These are phyloP conservation scores for Passalora sequoiae DNA, from an alignment of 2,329 filamentous ascomycete genomes.

Conservation along the genomic window DNA sequence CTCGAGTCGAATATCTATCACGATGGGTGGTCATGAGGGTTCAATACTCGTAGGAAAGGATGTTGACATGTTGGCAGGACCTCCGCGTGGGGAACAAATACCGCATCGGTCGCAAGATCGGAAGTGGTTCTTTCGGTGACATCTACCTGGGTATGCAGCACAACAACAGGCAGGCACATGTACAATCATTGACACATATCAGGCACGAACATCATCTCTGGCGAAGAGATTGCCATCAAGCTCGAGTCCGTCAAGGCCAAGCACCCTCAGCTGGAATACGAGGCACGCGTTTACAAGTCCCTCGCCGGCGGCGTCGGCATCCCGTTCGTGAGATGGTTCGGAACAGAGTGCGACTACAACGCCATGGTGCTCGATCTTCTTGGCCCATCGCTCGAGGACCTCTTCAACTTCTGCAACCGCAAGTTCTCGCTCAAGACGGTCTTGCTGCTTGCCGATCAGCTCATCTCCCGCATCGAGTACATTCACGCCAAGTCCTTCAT, in stretches of 20 bases:
- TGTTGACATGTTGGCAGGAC: conserved; percentile 58
- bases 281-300: conserved; percentile 84
- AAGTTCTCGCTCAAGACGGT: conserved; percentile 99
- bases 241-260: conserved; percentile 99
- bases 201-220: conserved; percentile 99
- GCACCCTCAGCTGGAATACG: conserved; percentile 97
- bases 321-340: conserved; percentile 98
- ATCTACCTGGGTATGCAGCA: conserved; percentile 75
- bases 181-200: conserved; percentile 8
- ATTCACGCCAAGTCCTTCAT: conserved; percentile 99
- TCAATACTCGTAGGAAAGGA: background rate
- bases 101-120: conserved; percentile 98
- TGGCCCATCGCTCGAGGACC: conserved; percentile 89
- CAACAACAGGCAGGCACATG: background rate
- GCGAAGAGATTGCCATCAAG: conserved; percentile 99
- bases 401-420: conserved; percentile 99
- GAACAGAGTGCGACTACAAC: conserved; percentile 99
- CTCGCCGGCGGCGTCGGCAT: conserved; percentile 96
- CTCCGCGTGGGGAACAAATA: conserved; percentile 99
- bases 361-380: conserved; percentile 98
- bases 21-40: background rate
- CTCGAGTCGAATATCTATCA: conserved; percentile 23
- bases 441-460: conserved; percentile 89
- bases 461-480: conserved; percentile 98
- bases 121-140: conserved; percentile 94